Percentiles rank a stretch among this genome's conserved stretches.
phyloP scores from a whole-genome alignment of 2,329 filamentous ascomycete genomes.

The Epicoccum nigrum region DNA sequence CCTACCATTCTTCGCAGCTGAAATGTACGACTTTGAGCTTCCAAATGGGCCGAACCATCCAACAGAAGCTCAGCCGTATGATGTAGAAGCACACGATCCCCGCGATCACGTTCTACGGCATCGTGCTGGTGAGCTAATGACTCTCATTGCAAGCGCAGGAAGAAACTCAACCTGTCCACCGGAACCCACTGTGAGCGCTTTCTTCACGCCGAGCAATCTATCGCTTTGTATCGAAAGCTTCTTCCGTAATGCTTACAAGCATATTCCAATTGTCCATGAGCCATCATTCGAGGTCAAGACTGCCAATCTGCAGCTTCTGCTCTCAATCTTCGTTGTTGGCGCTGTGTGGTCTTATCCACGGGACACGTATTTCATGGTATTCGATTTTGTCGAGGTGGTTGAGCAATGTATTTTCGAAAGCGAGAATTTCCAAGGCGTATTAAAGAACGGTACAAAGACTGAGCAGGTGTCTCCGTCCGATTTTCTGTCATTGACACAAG shows the following conservation, averaged over 20 bases:
- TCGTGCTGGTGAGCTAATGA: background rate
- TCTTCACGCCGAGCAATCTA: background rate
- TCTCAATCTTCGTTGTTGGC: conserved; percentile 1
- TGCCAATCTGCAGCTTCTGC: background rate
- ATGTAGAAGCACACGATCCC: background rate
- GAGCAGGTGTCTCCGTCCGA: background rate
- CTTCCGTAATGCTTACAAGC: conserved; percentile 1
- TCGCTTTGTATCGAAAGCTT: background rate
- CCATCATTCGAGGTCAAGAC: background rate
- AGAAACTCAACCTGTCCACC: background rate
- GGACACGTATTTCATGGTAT: conserved; percentile 7
- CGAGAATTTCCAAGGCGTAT: background rate
- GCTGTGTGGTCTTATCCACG: conserved; percentile 6
- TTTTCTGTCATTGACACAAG: background rate
- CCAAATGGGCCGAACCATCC: background rate
- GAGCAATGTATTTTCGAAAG: conserved; percentile 1
- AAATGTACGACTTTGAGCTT: background rate
- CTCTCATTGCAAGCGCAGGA: background rate
- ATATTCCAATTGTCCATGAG: conserved; percentile 1
- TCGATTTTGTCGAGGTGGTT: background rate
- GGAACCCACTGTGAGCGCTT: background rate
- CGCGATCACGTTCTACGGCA: background rate
- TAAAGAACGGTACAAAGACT: background rate
- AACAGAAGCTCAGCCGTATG: background rate
- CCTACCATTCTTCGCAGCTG: background rate